Base-by-base conservation (phyloP, 495 filamentous ascomycete genomes). In the Penicillium dipodomyicola region DNA sequence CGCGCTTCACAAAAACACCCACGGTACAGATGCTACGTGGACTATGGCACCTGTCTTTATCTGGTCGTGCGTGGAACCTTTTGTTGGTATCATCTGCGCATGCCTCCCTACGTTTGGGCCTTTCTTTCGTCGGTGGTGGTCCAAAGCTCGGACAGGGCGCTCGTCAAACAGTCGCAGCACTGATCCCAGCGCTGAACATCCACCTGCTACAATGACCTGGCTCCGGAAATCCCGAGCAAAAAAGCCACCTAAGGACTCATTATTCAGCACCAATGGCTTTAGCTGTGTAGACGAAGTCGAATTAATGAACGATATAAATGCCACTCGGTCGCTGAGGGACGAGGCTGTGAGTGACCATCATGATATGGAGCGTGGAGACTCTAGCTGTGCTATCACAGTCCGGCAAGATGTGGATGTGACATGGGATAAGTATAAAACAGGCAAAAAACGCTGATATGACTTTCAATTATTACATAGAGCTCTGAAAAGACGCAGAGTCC, bases 11-110 rank as follows among this genome's bases (percentile, higher is more conserved):
- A 12, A 23, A 2, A 43, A 43, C 19, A 23, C 41, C 27, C 27
- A 33, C 3, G 46, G 32, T 14, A 19, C 46, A 20, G 32, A 49
- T 12, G n/a, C 46, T 33, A 32, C 46, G 2, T 49, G 46, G 46
- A 49, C 25, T 15, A 29, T 30, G 12, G 17, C 27, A 17, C n/a
- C 25, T 22, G 19, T 19, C 25, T 49, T 49, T 22, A 49, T 49
- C 27, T 49, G 46, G 46, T 49, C 46, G n/a, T 30, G 9, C 6
- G 46, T 49, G 9, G 46, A 49, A 25, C 46, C 46, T 20, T 49
- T 29, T 15, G 32, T 49, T 19, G 46, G 46, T 3, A 49, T 49
- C 8, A 33, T 22, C 14, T 49, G 46, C 19, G 46, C 46, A 1
- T 49, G 46, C 12, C 46, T 49, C 29, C 46, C 46, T 9, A 49